Evolutionary conservation across 148 eudicot genomes (phyloP), one percentile per base, ranked within the genome.

Genomic region (Dianthus caryophyllus): DNA sequence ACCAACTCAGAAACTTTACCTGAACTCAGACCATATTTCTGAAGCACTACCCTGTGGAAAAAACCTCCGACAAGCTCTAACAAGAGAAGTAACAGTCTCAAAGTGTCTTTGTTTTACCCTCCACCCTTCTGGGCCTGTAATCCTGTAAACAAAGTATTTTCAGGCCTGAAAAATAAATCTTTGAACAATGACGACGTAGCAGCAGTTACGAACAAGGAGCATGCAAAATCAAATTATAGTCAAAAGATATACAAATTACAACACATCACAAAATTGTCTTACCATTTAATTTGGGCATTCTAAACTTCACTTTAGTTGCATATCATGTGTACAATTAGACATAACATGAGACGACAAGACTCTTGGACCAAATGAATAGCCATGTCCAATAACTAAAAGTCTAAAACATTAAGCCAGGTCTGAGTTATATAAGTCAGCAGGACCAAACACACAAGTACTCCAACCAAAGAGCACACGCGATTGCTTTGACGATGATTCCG

Each of bases 41-140:
- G 58, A 70, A 49, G 97, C 97, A 80, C 97, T 88, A 81, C 92
- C 97, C 66, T 83, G 64, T 26, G 88, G 96, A 79, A 95, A 95
- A 77, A 95, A 88, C 80, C 91, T 86, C 73, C 99, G 81, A 77
- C 88, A 90, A 71, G 97, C 85, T 68, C 99, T 84, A 71, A 88
- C 96, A 71, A 95, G 99, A 47, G 99, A 85, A 71, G 96, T 95
- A 62, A 88, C 82, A 18, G 91, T 85, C 72, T 83, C 93, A 68
- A 95, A 88, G 88, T 95, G 99, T 61, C 96, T 82, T 73, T 95
- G 99, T 79, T 92, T 90, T 67, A 90, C 38, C 72, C 93, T 87
- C 99, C 97, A 95, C 48, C 99, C 99, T 81, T 95, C 99, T 57
- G 97, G 97, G 76, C 99, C 97, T 46, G 96, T 86, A 76, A 79